Evolutionary conservation across 164 flowering plant genomes (phyloP), one percentile per base, ranked within the genome.

Genomic region (Nymphaea thermarum): DNA sequence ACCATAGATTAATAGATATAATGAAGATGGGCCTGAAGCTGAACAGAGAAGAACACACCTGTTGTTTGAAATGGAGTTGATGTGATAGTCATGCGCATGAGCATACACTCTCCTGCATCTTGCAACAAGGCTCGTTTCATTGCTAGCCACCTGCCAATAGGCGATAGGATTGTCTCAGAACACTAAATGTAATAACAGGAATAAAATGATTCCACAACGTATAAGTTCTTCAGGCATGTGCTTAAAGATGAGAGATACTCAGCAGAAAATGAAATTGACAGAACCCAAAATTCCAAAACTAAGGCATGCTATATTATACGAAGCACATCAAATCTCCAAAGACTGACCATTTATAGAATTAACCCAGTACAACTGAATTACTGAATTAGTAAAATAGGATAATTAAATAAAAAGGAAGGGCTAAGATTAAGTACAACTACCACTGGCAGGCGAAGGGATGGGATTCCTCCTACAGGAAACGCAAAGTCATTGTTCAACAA

Each of bases 21-120:
- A 55, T 55, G 15, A 55, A 55, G 15, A 55, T 55, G 60, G 12
- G 15, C 15, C 2, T 8, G 18, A 16, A 42, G 43, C 44, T 44
- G 47, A 41, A 25, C 36, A 42, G 45, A 61, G 3, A 41, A 55
- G n/a, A 36, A 57, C 42, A 53, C 7, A 91, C 99, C 99, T 95
- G 86, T 92, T 95, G 80, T 82, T 92, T 73, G 99, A 95, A 66
- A 95, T 95, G 42, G 99, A 95, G 72, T 95, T 95, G 74, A 95
- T 95, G 77, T 95, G 99, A 73, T 95, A 95, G 82, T 95, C 99
- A 82, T 95, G 99, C 43, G 99, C 99, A 86, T 95, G 98, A 60
- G 99, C 98, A 82, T 95, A 95, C 42, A 90, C 88, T 75, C 99
- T 88, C 71, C 97, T 87, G 77, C 99, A 94, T 81, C 98, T 85